Conservation (phyloP, 768 basidiomycete genomes). For the Tricholoma flavovirens region DNA sequence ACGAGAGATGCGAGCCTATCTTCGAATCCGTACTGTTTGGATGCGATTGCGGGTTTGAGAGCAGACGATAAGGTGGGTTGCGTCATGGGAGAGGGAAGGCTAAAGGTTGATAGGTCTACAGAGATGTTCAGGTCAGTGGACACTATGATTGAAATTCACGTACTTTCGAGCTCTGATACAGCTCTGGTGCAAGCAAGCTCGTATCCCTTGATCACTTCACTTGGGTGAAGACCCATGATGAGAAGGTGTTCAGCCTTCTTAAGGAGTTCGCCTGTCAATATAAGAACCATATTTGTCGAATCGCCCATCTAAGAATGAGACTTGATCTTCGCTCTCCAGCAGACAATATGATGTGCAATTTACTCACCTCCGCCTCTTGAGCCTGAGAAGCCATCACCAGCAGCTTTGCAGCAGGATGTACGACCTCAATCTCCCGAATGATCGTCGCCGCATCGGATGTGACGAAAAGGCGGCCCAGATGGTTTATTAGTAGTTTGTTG, state of each 20-base stretch:
- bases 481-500: constrained; percentile 98
- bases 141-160: constrained; percentile 26
- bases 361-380: constrained; percentile 84
- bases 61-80: constrained; percentile 65
- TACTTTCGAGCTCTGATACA: constrained; percentile 85
- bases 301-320: constrained; percentile 77
- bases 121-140: constrained; percentile 11
- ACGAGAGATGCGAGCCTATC: constrained; percentile 77
- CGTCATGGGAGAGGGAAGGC: constrained; percentile 67
- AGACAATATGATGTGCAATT: background rate
- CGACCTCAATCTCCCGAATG: constrained; percentile 95
- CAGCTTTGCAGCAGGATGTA: constrained; percentile 98
- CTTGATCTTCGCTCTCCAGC: background rate
- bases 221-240: constrained; percentile 95
- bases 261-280: constrained; percentile 90
- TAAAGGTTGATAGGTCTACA: constrained; percentile 63
- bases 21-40: constrained; percentile 96
- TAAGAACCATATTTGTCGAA: constrained; percentile 92
- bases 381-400: constrained; percentile 98
- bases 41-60: constrained; percentile 87
- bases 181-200: constrained; percentile 86
- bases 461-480: constrained; percentile 91
- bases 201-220: constrained; percentile 92
- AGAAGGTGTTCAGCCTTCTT: constrained; percentile 91
- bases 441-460: constrained; percentile 99